Conservation (phyloP, 2,329 filamentous ascomycete genomes). For the Penicillium sp. region DNA sequence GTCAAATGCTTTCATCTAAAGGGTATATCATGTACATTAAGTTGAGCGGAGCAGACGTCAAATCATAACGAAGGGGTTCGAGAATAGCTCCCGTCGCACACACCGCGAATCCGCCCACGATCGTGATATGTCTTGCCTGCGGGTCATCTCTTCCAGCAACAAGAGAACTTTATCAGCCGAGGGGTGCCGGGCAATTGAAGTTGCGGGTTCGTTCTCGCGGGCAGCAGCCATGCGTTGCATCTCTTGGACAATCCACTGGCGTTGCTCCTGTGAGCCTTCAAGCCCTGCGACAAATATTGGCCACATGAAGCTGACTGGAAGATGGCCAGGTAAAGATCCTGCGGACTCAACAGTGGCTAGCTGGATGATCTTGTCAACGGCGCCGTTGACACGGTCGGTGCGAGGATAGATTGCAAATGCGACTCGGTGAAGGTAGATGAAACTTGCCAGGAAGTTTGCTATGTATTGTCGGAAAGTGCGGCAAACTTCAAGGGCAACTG, state of each 20-base stretch:
- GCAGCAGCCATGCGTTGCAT: slow-evolving; percentile 37
- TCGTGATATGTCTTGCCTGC: slow-evolving; percentile 38
- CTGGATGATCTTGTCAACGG: slow-evolving; percentile 42
- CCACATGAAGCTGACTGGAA: slow-evolving; percentile 40
- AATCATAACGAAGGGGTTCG: slow-evolving; percentile 40
- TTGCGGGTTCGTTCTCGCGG: slow-evolving; percentile 10
- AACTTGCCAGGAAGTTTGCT: slow-evolving; percentile 40
- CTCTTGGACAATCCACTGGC: slow-evolving; percentile 37
- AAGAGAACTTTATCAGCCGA: slow-evolving; percentile 35
- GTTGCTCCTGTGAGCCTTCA: slow-evolving; percentile 37
- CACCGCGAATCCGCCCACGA: slow-evolving; percentile 41
- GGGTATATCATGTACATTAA: slow-evolving; percentile 8
- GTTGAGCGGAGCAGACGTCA: slow-evolving; percentile 8
- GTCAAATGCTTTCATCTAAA: not conserved
- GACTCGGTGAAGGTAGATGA: slow-evolving; percentile 42
- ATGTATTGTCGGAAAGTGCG: slow-evolving; percentile 40
- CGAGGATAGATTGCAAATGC: slow-evolving; percentile 44
- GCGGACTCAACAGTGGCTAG: slow-evolving; percentile 35
- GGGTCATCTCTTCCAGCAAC: slow-evolving; percentile 39
- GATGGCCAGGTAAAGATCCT: slow-evolving; percentile 13
- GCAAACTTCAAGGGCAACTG: slow-evolving; percentile 34
- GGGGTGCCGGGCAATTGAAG: slow-evolving; percentile 31
- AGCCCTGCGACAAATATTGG: slow-evolving; percentile 40
- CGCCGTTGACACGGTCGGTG: slow-evolving; percentile 40
- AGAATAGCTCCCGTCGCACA: slow-evolving; percentile 39